Percentiles rank a stretch among this genome's conserved stretches.
Conservation (phyloP, 2,329 filamentous ascomycete genomes). For the Drechslerella stenobrocha region DNA sequence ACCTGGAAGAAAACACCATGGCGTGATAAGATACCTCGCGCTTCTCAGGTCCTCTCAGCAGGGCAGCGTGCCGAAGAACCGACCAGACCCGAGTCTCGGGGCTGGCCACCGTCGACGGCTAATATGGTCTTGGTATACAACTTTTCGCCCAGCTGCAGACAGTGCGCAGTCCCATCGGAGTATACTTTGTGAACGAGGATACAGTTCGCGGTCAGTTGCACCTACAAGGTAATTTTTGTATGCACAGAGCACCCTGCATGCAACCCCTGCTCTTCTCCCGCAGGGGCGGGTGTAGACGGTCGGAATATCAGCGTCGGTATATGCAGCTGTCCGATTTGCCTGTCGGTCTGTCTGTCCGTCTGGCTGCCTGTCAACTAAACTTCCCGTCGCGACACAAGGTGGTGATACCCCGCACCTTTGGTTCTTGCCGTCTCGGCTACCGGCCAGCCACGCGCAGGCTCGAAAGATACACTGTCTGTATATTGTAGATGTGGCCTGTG, state of each 20-base stretch:
- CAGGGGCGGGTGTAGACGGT: too few species aligned
- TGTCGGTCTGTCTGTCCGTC: background rate
- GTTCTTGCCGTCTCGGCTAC: background rate
- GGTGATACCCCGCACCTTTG: background rate
- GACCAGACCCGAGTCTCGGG: background rate
- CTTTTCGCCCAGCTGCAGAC: background rate
- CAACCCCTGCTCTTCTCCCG: too few species aligned
- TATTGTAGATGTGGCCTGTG: background rate
- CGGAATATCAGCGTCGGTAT: too few species aligned
- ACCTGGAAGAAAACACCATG: too few species aligned
- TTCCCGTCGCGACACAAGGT: too few species aligned
- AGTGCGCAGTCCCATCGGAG: background rate
- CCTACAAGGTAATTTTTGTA: too few species aligned
- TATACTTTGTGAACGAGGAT: background rate
- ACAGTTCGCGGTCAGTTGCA: background rate
- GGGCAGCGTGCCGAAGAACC: background rate
- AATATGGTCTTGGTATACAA: conserved; percentile 1
- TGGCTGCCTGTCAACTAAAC: too few species aligned
- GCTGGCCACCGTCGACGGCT: conserved; percentile 1
- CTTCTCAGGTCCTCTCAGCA: too few species aligned
- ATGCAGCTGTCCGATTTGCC: too few species aligned
- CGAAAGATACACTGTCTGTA: too few species aligned
- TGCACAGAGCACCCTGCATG: too few species aligned
- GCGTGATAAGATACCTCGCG: too few species aligned
- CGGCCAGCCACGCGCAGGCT: conserved; percentile 1